Conservation (phyloP, 768 basidiomycete genomes). For the Termitomyces sp. region DNA sequence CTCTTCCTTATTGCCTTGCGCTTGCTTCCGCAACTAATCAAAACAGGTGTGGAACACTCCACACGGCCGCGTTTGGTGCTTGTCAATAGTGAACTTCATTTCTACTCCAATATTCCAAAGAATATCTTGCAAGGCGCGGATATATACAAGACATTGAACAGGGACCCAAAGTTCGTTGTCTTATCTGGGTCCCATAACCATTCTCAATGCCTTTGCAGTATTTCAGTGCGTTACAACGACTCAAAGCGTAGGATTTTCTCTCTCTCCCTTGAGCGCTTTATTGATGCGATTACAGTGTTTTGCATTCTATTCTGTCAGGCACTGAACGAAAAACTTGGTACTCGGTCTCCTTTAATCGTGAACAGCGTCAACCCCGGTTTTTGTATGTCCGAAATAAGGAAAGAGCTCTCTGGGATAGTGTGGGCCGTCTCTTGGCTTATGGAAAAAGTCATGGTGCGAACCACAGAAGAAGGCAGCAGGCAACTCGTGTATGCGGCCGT, state of each 20-base stretch:
- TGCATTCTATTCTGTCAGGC: conserved; percentile 34
- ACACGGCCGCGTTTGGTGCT: conserved; percentile 34
- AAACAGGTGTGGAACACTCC: conserved; percentile 26
- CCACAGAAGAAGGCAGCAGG: conserved; percentile 13
- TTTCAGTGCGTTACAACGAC: conserved; percentile 21
- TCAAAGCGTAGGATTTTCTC: conserved; percentile 26
- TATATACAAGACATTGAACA: conserved; percentile 22
- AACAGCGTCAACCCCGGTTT: conserved; percentile 37
- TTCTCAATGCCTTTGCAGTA: background rate
- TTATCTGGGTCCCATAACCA: background rate
- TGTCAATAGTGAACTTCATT: conserved; percentile 39
- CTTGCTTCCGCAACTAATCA: conserved; percentile 37
- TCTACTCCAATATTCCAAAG: conserved; percentile 19
- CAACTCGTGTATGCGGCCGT: conserved; percentile 14
- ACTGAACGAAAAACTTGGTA: conserved; percentile 24
- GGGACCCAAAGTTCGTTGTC: conserved; percentile 15
- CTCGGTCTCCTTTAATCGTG: conserved; percentile 24
- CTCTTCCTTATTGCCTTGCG: conserved; percentile 34
- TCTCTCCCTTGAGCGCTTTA: background rate
- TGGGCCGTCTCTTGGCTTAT: conserved; percentile 17
- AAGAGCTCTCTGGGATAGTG: conserved; percentile 17
- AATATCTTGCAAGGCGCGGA: conserved; percentile 15
- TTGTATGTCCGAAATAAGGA: conserved; percentile 31
- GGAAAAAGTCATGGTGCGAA: conserved; percentile 25
- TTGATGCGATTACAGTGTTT: conserved; percentile 24